Conservation (phyloP, 2,329 filamentous ascomycete genomes). For the Colletotrichum aenigma region DNA sequence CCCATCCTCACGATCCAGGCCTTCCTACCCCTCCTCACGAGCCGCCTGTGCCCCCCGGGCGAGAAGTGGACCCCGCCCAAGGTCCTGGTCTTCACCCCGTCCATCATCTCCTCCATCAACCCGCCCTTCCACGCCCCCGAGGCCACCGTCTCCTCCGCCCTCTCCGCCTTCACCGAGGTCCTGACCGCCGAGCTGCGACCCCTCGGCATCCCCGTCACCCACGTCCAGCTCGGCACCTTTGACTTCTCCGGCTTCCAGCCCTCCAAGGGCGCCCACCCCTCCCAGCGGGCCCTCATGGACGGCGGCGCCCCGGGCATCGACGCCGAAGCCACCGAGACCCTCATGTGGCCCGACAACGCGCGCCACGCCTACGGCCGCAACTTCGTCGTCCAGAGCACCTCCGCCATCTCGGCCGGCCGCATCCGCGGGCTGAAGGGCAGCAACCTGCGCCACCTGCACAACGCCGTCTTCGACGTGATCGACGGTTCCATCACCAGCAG, state of each 20-base stretch:
- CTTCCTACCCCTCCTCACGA: slow-evolving; percentile 80
- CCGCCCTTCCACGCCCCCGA: slow-evolving; percentile 86
- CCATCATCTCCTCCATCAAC: slow-evolving; percentile 79
- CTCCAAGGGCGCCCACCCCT: slow-evolving; percentile 41
- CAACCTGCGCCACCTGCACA: slow-evolving; percentile 79
- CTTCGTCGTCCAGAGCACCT: slow-evolving; percentile 59
- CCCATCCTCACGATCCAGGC: slow-evolving; percentile 88
- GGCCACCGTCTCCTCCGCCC: slow-evolving; percentile 81
- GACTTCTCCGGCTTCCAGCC: slow-evolving; percentile 75
- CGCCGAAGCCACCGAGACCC: slow-evolving; percentile 54
- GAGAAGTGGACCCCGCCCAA: slow-evolving; percentile 63
- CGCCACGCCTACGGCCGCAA: slow-evolving; percentile 67
- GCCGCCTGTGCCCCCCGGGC: slow-evolving; percentile 58
- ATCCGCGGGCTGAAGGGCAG: slow-evolving; percentile 70
- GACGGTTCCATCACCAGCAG: slow-evolving; percentile 65
- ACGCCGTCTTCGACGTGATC: slow-evolving; percentile 89
- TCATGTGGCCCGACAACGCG: slow-evolving; percentile 68
- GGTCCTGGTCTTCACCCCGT: slow-evolving; percentile 79
- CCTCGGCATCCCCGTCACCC: slow-evolving; percentile 78
- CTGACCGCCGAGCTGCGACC: slow-evolving; percentile 80
- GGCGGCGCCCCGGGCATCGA: slow-evolving; percentile 41
- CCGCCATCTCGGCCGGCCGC: slow-evolving; percentile 60
- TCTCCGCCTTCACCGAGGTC: slow-evolving; percentile 85
- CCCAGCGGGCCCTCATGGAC: slow-evolving; percentile 42
- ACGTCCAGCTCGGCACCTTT: slow-evolving; percentile 90